Evolutionary conservation across 2,329 filamentous ascomycete species (phyloP).

Genomic region (Cercospora sp.): DNA sequence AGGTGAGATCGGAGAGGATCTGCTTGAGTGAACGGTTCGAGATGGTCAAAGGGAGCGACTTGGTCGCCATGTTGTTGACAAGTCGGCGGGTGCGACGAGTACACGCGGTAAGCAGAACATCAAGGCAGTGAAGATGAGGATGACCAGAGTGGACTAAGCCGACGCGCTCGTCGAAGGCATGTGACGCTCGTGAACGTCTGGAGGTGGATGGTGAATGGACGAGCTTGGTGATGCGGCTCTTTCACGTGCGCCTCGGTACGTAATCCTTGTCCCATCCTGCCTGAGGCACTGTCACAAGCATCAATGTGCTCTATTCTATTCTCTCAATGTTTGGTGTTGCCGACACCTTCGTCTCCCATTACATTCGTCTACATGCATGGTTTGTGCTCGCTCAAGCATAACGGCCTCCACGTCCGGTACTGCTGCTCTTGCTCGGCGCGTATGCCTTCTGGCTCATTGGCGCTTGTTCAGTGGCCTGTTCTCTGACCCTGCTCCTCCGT

Average conservation of each 20-base stretch:
- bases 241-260: constrained; percentile 12
- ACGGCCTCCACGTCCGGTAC: constrained; percentile 1
- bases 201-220: neutral
- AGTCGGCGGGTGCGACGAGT: neutral
- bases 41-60: constrained; percentile 24
- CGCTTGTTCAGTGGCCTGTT: constrained; percentile 3
- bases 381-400: constrained; percentile 6
- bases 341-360: neutral
- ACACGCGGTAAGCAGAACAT: neutral
- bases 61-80: constrained; percentile 26
- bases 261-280: neutral
- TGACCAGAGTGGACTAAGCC: constrained; percentile 2
- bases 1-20: constrained; percentile 55
- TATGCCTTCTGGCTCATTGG: constrained; percentile 17
- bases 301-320: neutral
- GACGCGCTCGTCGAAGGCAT: neutral
- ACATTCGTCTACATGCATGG: neutral
- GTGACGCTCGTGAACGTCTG: neutral
- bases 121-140: neutral
- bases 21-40: constrained; percentile 38
- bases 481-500: constrained; percentile 15
- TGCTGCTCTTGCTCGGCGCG: constrained; percentile 15
- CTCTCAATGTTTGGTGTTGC: neutral
- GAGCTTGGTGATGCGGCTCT: constrained; percentile 4
- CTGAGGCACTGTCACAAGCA: neutral